Base-by-base conservation (phyloP, 176 grass and related monocot species). In the Phoenix dactylifera region DNA sequence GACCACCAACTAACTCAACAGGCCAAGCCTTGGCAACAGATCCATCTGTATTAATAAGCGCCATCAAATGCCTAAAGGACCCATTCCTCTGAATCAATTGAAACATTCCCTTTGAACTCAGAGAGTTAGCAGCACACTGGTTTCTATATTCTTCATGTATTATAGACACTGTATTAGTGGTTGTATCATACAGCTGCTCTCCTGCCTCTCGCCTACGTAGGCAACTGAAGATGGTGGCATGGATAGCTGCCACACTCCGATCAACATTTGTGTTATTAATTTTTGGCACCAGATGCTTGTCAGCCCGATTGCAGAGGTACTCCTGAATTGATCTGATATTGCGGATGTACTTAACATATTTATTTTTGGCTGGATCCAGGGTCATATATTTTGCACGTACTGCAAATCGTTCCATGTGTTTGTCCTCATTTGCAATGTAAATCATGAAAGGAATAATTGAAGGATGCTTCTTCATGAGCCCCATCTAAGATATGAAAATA, bases 301-400 rank as follows among this genome's bases (percentile, higher is more conserved):
- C 93, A 51, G 87, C 93, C 17, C 87, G 79, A 63, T 85, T 84
- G 49, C 81, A 92, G 17, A 92, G 78, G 59, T 92, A 98, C 0
- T 98, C 93, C 56, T 98, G 93, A 59, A 97, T 98, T 7, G 84
- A 71, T 68, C 87, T 81, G 55, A 98, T 92, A n/a, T 92, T 88
- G 23, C 81, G 62, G 15, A 98, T 91, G 55, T 98, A 98, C 44
- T 98, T 98, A 32, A 98, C 78, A 66, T 98, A 92, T 75, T 83
- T 98, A 52, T 92, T 98, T 70, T 92, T 98, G 22, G 93, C 78
- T 64, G 84, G 84, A 17, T 98, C 93, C 14, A 98, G 59, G 18
- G 87, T 98, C 93, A 98, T 98, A 70, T 98, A 98, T 68, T 92
- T 98, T 66, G 93, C 87, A 62, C 93, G 87, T 7, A 98, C 87